Evolutionary conservation across 2,329 filamentous ascomycete species (phyloP).

Genomic region (Cytospora chrysosperma): DNA sequence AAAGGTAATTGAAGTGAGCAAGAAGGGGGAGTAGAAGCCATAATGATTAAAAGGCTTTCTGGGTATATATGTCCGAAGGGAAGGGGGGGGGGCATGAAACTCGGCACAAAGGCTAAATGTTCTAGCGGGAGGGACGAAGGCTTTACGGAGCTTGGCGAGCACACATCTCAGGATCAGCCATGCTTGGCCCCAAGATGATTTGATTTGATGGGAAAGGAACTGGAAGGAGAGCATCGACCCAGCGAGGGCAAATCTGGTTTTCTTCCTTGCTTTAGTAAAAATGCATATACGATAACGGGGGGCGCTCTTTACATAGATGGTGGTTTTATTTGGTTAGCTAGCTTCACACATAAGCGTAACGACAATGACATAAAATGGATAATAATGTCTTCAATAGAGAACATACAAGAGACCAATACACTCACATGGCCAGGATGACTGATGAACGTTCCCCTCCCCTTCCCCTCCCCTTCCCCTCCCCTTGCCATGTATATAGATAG

Average conservation of each 20-base stretch:
- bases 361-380: background rate
- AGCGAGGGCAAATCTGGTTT: no score
- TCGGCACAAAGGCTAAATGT: background rate
- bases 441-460: no score
- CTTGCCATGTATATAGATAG: no score
- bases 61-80: background rate
- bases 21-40: slow-evolving; percentile 4
- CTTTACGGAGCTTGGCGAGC: background rate
- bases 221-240: no score
- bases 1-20: slow-evolving; percentile 25
- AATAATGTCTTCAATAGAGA: background rate
- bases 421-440: no score
- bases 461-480: no score
- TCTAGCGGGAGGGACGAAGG: background rate
- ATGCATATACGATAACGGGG: background rate
- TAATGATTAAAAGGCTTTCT: background rate
- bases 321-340: no score
- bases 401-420: no score
- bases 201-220: no score
- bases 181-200: background rate
- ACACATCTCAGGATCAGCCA: background rate
- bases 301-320: background rate
- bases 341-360: background rate
- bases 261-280: no score
- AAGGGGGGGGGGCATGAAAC: no score